Evolutionary conservation across 2,329 filamentous ascomycete genomes (phyloP).

Genomic region (Aureobasidium leucospermi): DNA sequence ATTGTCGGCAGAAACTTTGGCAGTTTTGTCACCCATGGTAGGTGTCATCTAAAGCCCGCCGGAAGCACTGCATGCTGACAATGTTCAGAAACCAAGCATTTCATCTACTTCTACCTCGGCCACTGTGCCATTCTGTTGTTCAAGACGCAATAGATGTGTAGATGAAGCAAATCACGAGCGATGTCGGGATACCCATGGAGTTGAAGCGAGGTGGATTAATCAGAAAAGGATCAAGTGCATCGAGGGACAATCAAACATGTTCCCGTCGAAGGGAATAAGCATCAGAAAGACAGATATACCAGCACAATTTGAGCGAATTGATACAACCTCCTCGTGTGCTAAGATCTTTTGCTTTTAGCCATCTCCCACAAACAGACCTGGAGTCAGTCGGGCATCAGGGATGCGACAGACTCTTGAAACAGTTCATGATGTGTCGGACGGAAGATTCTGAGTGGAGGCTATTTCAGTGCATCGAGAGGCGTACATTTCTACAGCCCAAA

Average conservation of each 20-base stretch:
- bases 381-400: too few species aligned
- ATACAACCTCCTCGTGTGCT: neutral
- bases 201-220: neutral
- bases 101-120: slow-evolving; percentile 99
- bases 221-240: neutral
- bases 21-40: slow-evolving; percentile 97
- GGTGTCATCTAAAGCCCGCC: slow-evolving; percentile 20
- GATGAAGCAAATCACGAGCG: neutral
- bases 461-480: too few species aligned
- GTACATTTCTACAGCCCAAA: too few species aligned
- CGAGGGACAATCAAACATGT: neutral
- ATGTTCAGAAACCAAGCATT: slow-evolving; percentile 86
- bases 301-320: neutral
- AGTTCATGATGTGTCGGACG: too few species aligned
- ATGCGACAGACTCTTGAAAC: too few species aligned
- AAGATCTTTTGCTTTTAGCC: too few species aligned
- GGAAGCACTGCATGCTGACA: slow-evolving; percentile 20
- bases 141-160: slow-evolving; percentile 75
- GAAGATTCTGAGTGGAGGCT: too few species aligned
- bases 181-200: slow-evolving; percentile 4
- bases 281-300: neutral
- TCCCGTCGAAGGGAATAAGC: neutral
- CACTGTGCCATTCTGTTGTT: slow-evolving; percentile 97
- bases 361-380: too few species aligned
- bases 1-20: slow-evolving; percentile 98